Evolutionary conservation across 108 stramenopile genomes (phyloP), one percentile per base, ranked within the genome.

Genomic region (Skeletonema potamos): DNA sequence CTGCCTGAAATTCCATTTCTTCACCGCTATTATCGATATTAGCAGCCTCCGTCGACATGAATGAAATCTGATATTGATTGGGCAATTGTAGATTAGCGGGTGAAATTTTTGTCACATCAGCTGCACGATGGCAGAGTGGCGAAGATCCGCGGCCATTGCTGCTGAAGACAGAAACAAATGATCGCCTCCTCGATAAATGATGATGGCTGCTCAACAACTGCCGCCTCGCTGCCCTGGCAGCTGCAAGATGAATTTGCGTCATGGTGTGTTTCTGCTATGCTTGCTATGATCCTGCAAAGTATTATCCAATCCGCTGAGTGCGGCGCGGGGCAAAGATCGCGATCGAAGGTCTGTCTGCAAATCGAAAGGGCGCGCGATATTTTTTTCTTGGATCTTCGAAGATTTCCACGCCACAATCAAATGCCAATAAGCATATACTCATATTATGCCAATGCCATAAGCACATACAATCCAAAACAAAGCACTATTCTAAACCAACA

Each of bases 1-100:
- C 98, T 3, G 97, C 96, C 72, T 97, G 93, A 68, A 99, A 98
- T 72, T 87, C 91, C 41, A 73, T 61, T 36, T 64, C 80, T 66
- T 91, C 83, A 33, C 39, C 70, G 27, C 15, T 22, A 10, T 43
- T 3, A n/a, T 57, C 37, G 4, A 18, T 32, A 15, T 36, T 33
- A 54, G 48, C 0, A 41, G 74, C 60, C 17, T 33, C 67, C 39
- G 60, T 66, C 26, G 66, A 66, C 66, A 66, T 30, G 66, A 26
- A 30, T 10, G 66, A 43, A 24, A 66, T 54, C 20, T 54, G 66
- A 24, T 54, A 62, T 33, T 62, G 33, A 22, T 22, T 51, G 48
- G 48, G 22, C 48, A 18, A 51, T 7, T 22, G 48, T 24, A 3
- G 20, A 51, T 51, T 51, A 41, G 39, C 39, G 39, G 15, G 39